A percentile compares a stretch with the other conserved stretches of the same genome.
phyloP scores from a whole-genome alignment of 257 asterid genomes.

The Catharanthus roseus region DNA sequence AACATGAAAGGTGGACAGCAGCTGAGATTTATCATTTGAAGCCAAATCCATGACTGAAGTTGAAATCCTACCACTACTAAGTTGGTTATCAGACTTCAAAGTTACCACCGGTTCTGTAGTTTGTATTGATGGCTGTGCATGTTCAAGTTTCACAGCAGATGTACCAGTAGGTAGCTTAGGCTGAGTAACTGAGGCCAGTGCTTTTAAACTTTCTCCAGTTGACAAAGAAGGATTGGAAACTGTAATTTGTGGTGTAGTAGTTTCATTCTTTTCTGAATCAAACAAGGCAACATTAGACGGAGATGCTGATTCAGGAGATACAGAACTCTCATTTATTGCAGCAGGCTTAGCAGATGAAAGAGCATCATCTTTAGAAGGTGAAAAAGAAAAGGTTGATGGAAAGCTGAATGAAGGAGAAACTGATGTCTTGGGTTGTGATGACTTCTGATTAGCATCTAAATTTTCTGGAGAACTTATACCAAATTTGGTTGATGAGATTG shows the following conservation, averaged over 20 bases:
- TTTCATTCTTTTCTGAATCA: conserved; percentile 30
- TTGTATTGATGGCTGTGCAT: conserved; percentile 25
- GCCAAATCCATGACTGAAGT: conserved; percentile 25
- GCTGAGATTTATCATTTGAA: conserved; percentile 28
- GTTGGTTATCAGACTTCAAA: conserved; percentile 32
- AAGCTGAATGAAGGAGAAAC: conserved; percentile 26
- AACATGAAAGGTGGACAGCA: conserved; percentile 27
- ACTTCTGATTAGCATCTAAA: conserved; percentile 25
- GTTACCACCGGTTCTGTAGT: conserved; percentile 25
- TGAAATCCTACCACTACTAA: conserved; percentile 27
- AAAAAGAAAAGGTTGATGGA: conserved; percentile 29
- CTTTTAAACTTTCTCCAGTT: conserved; percentile 26
- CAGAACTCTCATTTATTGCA: conserved; percentile 23
- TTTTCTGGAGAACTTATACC: conserved; percentile 34
- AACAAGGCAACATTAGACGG: conserved; percentile 20
- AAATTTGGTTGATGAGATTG: conserved; percentile 8
- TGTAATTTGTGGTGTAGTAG: conserved; percentile 16
- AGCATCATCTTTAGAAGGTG: conserved; percentile 20
- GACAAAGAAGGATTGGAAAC: conserved; percentile 17
- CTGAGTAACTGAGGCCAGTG: conserved; percentile 34
- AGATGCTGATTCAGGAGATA: conserved; percentile 30
- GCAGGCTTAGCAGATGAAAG: conserved; percentile 26
- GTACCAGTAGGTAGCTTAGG: conserved; percentile 24
- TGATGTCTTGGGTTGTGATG: conserved; percentile 33
- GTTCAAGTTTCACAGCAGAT: conserved; percentile 27